These are phyloP conservation scores for Trichoderma gamsii DNA, from an alignment of 495 filamentous ascomycete species.

Conservation along the genomic window DNA sequence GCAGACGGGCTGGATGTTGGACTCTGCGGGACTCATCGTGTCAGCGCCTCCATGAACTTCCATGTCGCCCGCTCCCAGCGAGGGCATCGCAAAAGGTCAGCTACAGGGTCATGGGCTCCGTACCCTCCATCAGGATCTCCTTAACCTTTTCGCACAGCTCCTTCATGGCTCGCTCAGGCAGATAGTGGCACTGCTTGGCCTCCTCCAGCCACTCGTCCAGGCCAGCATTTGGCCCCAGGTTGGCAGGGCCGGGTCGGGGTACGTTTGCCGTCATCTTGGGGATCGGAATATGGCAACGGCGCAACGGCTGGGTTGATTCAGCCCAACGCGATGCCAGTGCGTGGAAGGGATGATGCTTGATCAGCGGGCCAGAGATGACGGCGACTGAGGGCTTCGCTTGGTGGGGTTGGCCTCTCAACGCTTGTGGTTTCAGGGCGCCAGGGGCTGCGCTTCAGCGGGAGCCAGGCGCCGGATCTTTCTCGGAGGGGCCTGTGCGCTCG, in stretches of 20 bases:
- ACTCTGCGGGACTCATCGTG: constrained; percentile 52
- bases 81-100: neutral
- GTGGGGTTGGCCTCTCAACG: neutral
- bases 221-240: constrained; percentile 70
- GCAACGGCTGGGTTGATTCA: neutral
- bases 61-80: neutral
- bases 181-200: constrained; percentile 93
- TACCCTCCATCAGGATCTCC: constrained; percentile 95
- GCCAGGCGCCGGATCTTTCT: constrained; percentile 1
- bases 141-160: constrained; percentile 97
- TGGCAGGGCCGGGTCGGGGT: constrained; percentile 85
- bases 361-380: constrained; percentile 4
- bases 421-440: constrained; percentile 11
- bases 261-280: constrained; percentile 26
- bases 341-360: neutral
- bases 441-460: constrained; percentile 9
- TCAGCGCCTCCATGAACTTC: neutral
- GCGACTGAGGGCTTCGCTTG: neutral
- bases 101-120: constrained; percentile 19
- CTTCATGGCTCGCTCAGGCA: constrained; percentile 95
- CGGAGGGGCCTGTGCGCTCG: constrained; percentile 6
- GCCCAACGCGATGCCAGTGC: constrained; percentile 2
- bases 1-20: constrained; percentile 92
- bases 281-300: neutral
- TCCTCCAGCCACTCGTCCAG: constrained; percentile 95